A percentile compares a stretch with the other conserved stretches of the same genome.
These are phyloP conservation scores for Rhytidhysteron rufulum DNA, from an alignment of 2,329 filamentous ascomycete genomes.

Conservation along the genomic window DNA sequence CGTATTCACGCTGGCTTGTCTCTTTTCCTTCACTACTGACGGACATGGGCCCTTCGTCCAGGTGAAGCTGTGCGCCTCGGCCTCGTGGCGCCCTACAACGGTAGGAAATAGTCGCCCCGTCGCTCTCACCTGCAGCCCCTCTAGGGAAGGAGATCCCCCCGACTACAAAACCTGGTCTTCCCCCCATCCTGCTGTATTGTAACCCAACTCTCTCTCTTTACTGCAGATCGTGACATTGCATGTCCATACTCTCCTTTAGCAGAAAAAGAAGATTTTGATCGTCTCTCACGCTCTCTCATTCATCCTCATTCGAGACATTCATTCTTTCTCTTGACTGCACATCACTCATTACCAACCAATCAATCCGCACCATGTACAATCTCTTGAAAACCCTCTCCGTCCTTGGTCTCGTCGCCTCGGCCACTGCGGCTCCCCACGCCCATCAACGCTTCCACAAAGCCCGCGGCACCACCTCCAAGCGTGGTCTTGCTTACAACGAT, in stretches of 20 bases:
- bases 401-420: background rate
- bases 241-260: background rate
- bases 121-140: background rate
- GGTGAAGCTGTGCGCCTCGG: too few relatives aligned
- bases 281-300: background rate
- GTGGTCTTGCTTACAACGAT: constrained; percentile 64
- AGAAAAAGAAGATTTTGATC: too few relatives aligned
- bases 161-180: too few relatives aligned
- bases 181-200: too few relatives aligned
- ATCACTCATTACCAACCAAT: background rate
- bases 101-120: background rate
- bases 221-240: background rate
- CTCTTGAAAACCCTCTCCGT: background rate
- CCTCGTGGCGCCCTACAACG: background rate
- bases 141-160: background rate
- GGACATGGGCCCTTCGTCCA: too few relatives aligned
- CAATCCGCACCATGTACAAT: background rate
- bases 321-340: background rate
- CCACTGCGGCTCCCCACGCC: background rate
- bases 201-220: background rate
- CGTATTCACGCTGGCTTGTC: too few relatives aligned
- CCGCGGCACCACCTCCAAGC: constrained; percentile 42
- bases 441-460: background rate
- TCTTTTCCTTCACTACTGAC: too few relatives aligned
- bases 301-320: background rate